Evolutionary conservation across 352 stramenopile genomes (phyloP).

Genomic region (Thalassiosira livingstoniorum): DNA sequence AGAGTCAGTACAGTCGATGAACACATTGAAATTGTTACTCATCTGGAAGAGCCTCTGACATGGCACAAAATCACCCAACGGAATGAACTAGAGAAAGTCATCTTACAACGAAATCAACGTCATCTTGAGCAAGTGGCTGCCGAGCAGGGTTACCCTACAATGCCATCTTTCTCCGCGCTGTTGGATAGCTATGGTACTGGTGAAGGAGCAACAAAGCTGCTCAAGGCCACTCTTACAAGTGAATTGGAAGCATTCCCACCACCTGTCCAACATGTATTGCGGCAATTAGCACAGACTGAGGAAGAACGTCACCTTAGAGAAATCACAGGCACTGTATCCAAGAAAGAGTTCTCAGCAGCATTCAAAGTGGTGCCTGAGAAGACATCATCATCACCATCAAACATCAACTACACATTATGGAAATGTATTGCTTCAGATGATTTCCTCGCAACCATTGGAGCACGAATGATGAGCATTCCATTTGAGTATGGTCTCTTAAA

Average conservation of each 20-base stretch:
- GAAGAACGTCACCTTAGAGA: neutral
- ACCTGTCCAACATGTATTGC: slow-evolving; percentile 5
- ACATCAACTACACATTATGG: no score
- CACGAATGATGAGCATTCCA: neutral
- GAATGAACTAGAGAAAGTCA: neutral
- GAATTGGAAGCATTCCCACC: neutral
- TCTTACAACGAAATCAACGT: neutral
- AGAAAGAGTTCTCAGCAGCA: neutral
- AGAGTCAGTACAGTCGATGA: no score
- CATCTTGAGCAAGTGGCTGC: neutral
- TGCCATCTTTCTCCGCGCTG: slow-evolving; percentile 4
- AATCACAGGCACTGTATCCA: neutral
- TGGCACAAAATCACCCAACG: neutral
- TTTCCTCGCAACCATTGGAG: neutral
- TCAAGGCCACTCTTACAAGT: neutral
- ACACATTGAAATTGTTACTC: neutral
- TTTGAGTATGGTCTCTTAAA: neutral
- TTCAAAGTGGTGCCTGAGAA: neutral
- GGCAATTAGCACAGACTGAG: slow-evolving; percentile 11
- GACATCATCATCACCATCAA: slow-evolving; percentile 5
- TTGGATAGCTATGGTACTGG: neutral
- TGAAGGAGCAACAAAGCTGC: neutral
- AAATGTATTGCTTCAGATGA: neutral
- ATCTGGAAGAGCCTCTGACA: neutral
- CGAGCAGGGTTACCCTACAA: neutral